A percentile compares a stretch with the other conserved stretches of the same genome.
Evolutionary conservation across 2,329 filamentous ascomycete species (phyloP).

Genomic region (Didymella lethalis): DNA sequence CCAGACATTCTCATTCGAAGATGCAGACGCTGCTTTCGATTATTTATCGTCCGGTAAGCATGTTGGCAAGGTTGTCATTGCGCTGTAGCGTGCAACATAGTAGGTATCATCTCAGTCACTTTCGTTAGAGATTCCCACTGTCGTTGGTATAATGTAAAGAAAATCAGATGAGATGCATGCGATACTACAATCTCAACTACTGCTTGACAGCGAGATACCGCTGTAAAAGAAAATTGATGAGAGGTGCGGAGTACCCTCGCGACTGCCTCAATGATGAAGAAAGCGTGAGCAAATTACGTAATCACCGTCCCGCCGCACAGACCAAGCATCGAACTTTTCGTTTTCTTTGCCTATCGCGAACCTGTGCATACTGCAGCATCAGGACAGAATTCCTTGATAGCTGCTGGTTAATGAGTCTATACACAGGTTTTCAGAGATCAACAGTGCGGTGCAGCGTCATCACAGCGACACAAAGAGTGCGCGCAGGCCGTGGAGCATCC

Average conservation of each 20-base stretch:
- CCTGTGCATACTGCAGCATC: neutral
- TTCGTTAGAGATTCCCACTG: neutral
- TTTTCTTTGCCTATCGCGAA: neutral
- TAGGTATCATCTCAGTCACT: neutral
- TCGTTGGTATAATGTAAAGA: neutral
- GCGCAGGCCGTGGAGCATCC: neutral
- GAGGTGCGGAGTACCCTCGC: neutral
- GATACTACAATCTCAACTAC: no score
- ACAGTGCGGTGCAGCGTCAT: slow-evolving; percentile 7
- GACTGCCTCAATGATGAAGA: neutral
- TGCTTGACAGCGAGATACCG: no score
- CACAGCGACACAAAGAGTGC: neutral
- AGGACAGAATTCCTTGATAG: neutral
- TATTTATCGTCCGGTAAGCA: neutral
- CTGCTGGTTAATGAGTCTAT: slow-evolving; percentile 3
- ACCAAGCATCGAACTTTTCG: neutral
- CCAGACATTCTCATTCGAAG: neutral
- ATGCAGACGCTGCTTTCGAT: neutral
- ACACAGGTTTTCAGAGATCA: neutral
- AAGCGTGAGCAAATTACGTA: neutral
- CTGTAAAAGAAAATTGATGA: no score
- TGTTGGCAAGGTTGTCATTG: neutral
- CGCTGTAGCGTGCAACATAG: neutral
- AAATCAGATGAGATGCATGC: neutral
- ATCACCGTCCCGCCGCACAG: neutral